Evolutionary conservation across 768 basidiomycete genomes (phyloP).

Genomic region (Suillus placidus): DNA sequence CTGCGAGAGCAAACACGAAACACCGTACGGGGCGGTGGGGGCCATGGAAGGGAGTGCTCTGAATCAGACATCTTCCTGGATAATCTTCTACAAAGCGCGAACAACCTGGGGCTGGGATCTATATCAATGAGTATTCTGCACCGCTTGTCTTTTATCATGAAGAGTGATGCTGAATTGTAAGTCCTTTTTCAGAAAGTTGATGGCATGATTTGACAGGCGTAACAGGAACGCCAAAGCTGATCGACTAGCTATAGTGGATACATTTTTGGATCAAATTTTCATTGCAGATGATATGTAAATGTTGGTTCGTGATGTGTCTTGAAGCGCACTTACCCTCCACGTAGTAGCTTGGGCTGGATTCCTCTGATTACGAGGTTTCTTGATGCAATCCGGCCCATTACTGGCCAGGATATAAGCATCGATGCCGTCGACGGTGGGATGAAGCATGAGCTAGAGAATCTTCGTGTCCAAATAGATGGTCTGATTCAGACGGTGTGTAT

Average conservation of each 20-base stretch:
- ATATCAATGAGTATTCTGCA: constrained; percentile 61
- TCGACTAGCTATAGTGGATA: constrained; percentile 59
- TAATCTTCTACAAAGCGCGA: constrained; percentile 61
- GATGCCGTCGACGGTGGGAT: constrained; percentile 44
- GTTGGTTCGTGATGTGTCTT: neutral
- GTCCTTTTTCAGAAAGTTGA: constrained; percentile 27
- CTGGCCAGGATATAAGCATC: constrained; percentile 60
- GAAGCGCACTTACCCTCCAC: neutral
- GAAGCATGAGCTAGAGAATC: constrained; percentile 61
- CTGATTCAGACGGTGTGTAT: constrained; percentile 62
- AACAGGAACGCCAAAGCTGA: constrained; percentile 65
- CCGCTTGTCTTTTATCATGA: constrained; percentile 57
- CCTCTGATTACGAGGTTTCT: constrained; percentile 40
- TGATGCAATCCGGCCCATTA: constrained; percentile 61
- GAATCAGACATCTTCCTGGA: constrained; percentile 60
- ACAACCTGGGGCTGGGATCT: constrained; percentile 38
- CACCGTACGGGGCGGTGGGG: constrained; percentile 31
- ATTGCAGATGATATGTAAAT: constrained; percentile 1
- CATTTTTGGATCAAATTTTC: constrained; percentile 48
- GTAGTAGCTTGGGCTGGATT: neutral
- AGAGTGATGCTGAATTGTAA: constrained; percentile 62
- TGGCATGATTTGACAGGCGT: constrained; percentile 12
- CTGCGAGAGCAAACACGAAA: constrained; percentile 65
- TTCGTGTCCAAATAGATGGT: constrained; percentile 62
- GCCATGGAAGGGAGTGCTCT: constrained; percentile 32